A percentile compares a stretch with the other conserved stretches of the same genome.
phyloP scores from a whole-genome alignment of 345 rosid species.

The Linum lewisii region DNA sequence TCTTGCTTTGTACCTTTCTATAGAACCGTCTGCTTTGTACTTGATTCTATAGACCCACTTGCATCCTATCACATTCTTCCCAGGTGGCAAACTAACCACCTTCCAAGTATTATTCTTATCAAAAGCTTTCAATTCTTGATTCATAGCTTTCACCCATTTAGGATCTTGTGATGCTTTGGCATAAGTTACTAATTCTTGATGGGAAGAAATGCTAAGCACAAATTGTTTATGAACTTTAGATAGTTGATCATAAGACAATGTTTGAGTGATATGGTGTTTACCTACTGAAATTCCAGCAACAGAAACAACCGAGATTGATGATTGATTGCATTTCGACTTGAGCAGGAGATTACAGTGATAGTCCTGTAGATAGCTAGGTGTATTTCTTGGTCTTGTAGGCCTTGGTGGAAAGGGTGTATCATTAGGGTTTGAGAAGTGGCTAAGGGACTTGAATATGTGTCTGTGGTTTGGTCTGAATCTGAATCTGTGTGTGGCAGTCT shows the following conservation, averaged over 20 bases:
- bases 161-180: too few species aligned
- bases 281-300: not conserved
- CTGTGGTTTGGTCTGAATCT: too few species aligned
- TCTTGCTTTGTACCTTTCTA: slow-evolving; percentile 1
- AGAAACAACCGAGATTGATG: not conserved
- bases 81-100: not conserved
- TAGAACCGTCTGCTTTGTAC: not conserved
- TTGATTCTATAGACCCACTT: slow-evolving; percentile 7
- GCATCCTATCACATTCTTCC: not conserved
- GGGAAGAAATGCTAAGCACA: not conserved
- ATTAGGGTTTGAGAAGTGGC: too few species aligned
- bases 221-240: too few species aligned
- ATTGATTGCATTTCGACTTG: too few species aligned
- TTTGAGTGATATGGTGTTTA: not conserved
- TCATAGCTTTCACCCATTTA: too few species aligned
- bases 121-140: too few species aligned
- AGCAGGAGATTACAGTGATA: too few species aligned
- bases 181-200: not conserved
- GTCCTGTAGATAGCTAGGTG: not conserved
- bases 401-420: not conserved
- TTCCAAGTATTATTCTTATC: too few species aligned
- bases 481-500: too few species aligned
- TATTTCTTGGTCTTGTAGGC: not conserved
- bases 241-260: too few species aligned
- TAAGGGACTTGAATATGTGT: too few species aligned